Evolutionary conservation across 441 rosid genomes (phyloP).

Genomic region (Aleurites moluccanus): DNA sequence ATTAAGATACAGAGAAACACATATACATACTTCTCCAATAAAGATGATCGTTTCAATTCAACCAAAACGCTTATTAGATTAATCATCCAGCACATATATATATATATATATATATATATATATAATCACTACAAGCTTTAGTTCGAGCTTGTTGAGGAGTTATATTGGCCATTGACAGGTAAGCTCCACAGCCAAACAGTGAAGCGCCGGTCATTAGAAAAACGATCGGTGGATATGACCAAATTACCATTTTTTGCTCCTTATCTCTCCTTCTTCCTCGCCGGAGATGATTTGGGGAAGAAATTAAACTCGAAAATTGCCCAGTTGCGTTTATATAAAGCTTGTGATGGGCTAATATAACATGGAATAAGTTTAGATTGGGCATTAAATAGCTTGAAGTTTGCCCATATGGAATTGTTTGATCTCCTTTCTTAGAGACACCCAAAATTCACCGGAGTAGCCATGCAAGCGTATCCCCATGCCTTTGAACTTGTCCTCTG

Average conservation of each 20-base stretch:
- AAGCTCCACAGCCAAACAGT: slow-evolving; percentile 53
- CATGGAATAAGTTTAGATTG: background rate
- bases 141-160: slow-evolving; percentile 71
- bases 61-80: background rate
- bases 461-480: slow-evolving; percentile 26
- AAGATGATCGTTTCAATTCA: too few relatives aligned
- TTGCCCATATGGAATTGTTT: too few relatives aligned
- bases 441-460: background rate
- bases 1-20: too few relatives aligned
- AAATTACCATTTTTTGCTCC: slow-evolving; percentile 40
- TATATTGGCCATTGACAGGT: slow-evolving; percentile 57
- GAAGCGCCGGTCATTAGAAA: slow-evolving; percentile 50
- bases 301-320: too few relatives aligned
- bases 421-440: background rate
- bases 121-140: slow-evolving; percentile 58
- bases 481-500: slow-evolving; percentile 32
- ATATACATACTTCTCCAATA: too few relatives aligned
- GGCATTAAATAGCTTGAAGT: background rate
- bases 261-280: too few relatives aligned
- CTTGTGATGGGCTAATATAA: background rate
- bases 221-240: slow-evolving; percentile 68
- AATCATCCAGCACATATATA: slow-evolving; percentile 43
- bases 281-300: background rate
- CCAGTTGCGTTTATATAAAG: too few relatives aligned
- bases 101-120: too few relatives aligned